Percentiles rank a stretch among this genome's conserved stretches.
Conservation (phyloP, 2,329 filamentous ascomycete genomes). For the Phialophora expanda region DNA sequence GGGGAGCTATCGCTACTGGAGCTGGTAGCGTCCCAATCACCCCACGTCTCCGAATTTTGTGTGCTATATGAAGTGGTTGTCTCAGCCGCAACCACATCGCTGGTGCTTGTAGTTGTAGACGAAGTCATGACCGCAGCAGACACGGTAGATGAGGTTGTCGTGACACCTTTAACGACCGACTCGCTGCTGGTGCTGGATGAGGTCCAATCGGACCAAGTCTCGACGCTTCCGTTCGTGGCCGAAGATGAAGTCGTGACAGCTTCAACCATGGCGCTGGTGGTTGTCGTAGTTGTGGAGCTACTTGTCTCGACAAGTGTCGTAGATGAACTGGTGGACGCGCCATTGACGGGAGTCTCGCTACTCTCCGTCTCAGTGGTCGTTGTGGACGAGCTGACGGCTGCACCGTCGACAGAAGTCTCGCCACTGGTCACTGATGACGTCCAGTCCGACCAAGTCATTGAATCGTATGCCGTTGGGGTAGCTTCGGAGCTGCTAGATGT, state of each 20-base stretch:
- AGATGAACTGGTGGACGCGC: constrained; percentile 1
- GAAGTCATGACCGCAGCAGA: background rate
- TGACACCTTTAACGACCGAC: background rate
- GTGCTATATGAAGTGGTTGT: background rate
- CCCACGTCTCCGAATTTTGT: constrained; percentile 13
- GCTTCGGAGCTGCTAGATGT: constrained; percentile 3
- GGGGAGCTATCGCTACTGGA: constrained; percentile 1
- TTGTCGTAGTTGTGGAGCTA: constrained; percentile 4
- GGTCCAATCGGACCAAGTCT: constrained; percentile 14
- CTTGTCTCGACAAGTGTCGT: background rate
- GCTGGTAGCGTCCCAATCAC: constrained; percentile 11
- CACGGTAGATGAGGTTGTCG: background rate
- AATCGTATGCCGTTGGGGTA: constrained; percentile 15
- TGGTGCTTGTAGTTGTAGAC: constrained; percentile 5
- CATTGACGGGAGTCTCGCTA: constrained; percentile 6
- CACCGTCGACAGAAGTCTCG: constrained; percentile 6
- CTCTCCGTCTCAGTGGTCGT: background rate
- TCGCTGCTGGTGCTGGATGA: constrained; percentile 6
- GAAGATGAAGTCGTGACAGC: constrained; percentile 16
- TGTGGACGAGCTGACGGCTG: constrained; percentile 7
- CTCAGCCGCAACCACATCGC: constrained; percentile 4
- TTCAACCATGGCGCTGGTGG: constrained; percentile 3
- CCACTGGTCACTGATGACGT: background rate
- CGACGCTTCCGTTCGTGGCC: constrained; percentile 8
- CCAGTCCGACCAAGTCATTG: constrained; percentile 2